Evolutionary conservation across 2,329 filamentous ascomycete genomes (phyloP).

Genomic region (Pseudogymnoascus sp.): DNA sequence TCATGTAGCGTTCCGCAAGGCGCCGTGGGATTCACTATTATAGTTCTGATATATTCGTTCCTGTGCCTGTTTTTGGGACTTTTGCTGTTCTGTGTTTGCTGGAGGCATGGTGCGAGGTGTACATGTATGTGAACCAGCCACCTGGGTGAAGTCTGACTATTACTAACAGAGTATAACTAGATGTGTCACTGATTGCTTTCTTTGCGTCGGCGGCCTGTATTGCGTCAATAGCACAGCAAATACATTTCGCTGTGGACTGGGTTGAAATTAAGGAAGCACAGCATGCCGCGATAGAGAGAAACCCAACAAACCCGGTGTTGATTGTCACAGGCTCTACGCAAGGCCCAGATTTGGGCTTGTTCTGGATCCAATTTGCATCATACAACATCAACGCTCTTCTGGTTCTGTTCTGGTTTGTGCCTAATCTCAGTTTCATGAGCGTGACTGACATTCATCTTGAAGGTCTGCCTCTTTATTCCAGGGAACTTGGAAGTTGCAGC

Average conservation of each 20-base stretch:
- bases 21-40: constrained; percentile 2
- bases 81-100: constrained; percentile 8
- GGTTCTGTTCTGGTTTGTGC: constrained; percentile 13
- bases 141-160: no score
- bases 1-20: constrained; percentile 7
- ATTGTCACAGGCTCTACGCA: constrained; percentile 6
- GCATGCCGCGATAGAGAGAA: background rate
- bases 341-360: constrained; percentile 11
- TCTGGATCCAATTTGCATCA: constrained; percentile 12
- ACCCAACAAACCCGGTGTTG: background rate
- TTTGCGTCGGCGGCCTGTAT: background rate
- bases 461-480: constrained; percentile 1
- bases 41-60: constrained; percentile 10
- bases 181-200: constrained; percentile 5
- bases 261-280: background rate
- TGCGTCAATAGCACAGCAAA: constrained; percentile 11
- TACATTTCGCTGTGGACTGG: constrained; percentile 9
- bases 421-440: background rate
- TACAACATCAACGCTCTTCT: constrained; percentile 13
- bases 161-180: background rate
- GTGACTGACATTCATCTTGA: background rate
- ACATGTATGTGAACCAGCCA: constrained; percentile 1
- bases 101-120: constrained; percentile 7
- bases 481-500: background rate
- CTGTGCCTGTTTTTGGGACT: constrained; percentile 6